Base-by-base conservation (phyloP, 345 rosid species). In the Eucalyptus cloeziana region DNA sequence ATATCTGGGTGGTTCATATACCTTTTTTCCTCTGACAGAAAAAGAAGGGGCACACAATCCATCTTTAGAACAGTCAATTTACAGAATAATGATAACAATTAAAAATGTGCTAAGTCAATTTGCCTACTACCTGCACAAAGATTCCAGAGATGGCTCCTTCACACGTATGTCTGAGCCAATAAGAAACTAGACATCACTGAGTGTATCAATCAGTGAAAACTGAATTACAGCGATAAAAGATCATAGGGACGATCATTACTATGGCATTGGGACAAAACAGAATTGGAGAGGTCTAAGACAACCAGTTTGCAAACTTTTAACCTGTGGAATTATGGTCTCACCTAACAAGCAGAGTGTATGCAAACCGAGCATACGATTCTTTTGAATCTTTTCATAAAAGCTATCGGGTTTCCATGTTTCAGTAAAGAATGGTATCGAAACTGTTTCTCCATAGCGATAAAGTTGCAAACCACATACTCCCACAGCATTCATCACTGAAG, bases 321-420 rank as follows among this genome's bases (percentile, higher is more conserved):
- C 44, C 80, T 24, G 62, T 27, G 21, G 40, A 88, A 83, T 16
- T 25, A 37, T 40, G 88, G 49, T 4, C 94, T 91, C 89, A 94
- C 98, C 98, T 89, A 97, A 91, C 81, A 98, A 93, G 92, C 99
- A 98, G 89, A 97, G 98, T 14, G 99, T 97, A 90, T 96, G 99
- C 90, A 97, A 91, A 58, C 99, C 98, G 86, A 96, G 96, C 27
- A 89, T 62, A 14, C 93, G 93, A 88, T 98, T 98, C 88, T 91
- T 93, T 90, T 90, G 91, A 49, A 97, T 94, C 93, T 95, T 97
- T 92, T 96, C 97, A 50, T 98, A 96, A 90, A 98, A 98, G 95
- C 99, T 98, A 88, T 94, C 94, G 4, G 99, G 99, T 88, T 95
- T 95, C 99, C 99, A 97, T 49, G 93, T 92, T 91, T 98, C 96